These are phyloP conservation scores for Favolaschia claudopus DNA, from an alignment of 768 basidiomycete species.

Conservation along the genomic window DNA sequence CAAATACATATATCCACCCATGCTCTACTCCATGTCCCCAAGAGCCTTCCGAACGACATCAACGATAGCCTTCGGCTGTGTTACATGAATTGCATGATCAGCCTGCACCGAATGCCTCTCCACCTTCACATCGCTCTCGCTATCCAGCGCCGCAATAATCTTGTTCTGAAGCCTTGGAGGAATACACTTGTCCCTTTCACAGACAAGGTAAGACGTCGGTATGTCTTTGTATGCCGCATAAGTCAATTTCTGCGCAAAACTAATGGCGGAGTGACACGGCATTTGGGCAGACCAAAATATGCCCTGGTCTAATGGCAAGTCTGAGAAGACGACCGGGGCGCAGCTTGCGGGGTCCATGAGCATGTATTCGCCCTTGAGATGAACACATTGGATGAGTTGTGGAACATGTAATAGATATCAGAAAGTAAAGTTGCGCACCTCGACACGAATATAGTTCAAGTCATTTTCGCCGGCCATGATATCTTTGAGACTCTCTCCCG, in stretches of 20 bases:
- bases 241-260: neutral
- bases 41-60: too few relatives aligned
- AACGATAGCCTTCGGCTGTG: too few relatives aligned
- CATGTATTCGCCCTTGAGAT: neutral
- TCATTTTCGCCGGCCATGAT: neutral
- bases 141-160: conserved; percentile 6
- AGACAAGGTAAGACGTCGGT: neutral
- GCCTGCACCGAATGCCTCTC: neutral
- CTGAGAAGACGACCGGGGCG: neutral
- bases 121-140: neutral
- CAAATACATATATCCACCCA: too few relatives aligned
- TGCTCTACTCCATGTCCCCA: too few relatives aligned
- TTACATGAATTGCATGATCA: too few relatives aligned
- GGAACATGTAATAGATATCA: neutral
- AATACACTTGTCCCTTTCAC: neutral
- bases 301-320: neutral
- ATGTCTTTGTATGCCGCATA: conserved; percentile 11
- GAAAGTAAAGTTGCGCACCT: neutral
- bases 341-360: neutral
- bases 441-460: neutral
- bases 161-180: neutral
- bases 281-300: neutral
- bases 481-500: neutral
- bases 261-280: too few relatives aligned
- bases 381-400: neutral